These are phyloP conservation scores for Nemania sp. DNA, from an alignment of 2,329 filamentous ascomycete species.

Conservation along the genomic window DNA sequence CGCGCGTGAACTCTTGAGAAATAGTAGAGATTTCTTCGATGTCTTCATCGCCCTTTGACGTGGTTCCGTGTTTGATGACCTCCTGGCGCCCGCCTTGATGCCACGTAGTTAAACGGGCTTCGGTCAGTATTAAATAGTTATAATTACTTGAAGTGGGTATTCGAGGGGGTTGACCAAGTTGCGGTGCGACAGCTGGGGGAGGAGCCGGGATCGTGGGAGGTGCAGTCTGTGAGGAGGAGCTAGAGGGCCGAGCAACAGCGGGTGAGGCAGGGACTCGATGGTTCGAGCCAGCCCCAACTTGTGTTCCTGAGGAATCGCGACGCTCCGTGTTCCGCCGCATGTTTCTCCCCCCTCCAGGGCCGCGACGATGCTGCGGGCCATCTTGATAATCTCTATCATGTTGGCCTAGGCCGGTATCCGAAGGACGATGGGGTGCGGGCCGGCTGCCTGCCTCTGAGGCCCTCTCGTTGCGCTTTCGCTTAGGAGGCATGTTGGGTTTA, in stretches of 20 bases:
- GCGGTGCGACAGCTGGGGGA: conserved; percentile 43
- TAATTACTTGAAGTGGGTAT: conserved; percentile 63
- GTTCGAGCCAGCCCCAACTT: conserved; percentile 45
- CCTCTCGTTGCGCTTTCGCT: conserved; percentile 70
- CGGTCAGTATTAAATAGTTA: conserved; percentile 81
- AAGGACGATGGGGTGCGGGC: conserved; percentile 72
- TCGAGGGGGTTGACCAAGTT: conserved; percentile 41
- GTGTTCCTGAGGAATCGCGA: conserved; percentile 63
- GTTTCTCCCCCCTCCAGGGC: conserved; percentile 60
- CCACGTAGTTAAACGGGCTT: conserved; percentile 77
- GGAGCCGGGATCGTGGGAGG: conserved; percentile 45
- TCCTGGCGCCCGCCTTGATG: conserved; percentile 72
- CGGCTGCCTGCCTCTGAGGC: conserved; percentile 62
- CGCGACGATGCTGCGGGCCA: conserved; percentile 53
- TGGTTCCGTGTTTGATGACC: conserved; percentile 72
- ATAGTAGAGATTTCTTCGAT: conserved; percentile 75
- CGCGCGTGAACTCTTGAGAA: conserved; percentile 86
- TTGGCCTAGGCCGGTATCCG: conserved; percentile 66
- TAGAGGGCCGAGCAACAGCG: conserved; percentile 52
- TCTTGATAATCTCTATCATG: conserved; percentile 66
- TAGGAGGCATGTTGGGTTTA: conserved; percentile 63
- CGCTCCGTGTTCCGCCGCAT: conserved; percentile 62
- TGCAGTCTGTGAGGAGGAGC: conserved; percentile 54
- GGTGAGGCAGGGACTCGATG: conserved; percentile 51
- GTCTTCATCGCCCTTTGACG: conserved; percentile 76